A percentile compares a stretch with the other conserved stretches of the same genome.
These are phyloP conservation scores for Boechera retrofracta DNA, from an alignment of 345 rosid species.

Conservation along the genomic window DNA sequence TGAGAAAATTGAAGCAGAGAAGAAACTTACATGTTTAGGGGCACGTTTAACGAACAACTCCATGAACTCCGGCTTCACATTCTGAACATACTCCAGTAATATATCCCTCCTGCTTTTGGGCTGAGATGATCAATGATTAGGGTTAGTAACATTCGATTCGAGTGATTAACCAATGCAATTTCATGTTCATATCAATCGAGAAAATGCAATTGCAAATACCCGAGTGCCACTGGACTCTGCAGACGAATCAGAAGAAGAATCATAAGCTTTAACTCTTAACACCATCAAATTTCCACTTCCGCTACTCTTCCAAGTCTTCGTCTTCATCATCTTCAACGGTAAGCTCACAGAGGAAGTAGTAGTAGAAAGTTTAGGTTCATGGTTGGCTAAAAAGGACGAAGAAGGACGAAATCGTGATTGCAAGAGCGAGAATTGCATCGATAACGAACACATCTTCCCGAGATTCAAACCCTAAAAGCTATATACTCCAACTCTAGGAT, in stretches of 20 bases:
- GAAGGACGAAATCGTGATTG: slow-evolving; percentile 49
- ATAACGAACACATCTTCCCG: slow-evolving; percentile 59
- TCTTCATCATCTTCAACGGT: slow-evolving; percentile 40
- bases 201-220: slow-evolving; percentile 50
- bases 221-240: slow-evolving; percentile 67
- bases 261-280: slow-evolving; percentile 61
- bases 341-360: slow-evolving; percentile 51
- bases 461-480: neutral
- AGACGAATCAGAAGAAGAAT: slow-evolving; percentile 54
- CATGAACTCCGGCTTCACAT: slow-evolving; percentile 95
- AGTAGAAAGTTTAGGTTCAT: slow-evolving; percentile 44
- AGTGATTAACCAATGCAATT: neutral
- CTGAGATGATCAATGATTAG: slow-evolving; percentile 35
- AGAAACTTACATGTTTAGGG: slow-evolving; percentile 67
- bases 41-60: slow-evolving; percentile 91
- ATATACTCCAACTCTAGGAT: neutral
- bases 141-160: neutral
- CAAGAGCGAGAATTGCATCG: slow-evolving; percentile 51
- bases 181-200: neutral
- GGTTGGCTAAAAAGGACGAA: slow-evolving; percentile 33
- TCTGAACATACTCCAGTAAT: slow-evolving; percentile 89
- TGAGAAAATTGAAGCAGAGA: neutral
- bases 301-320: neutral
- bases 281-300: slow-evolving; percentile 39
- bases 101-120: slow-evolving; percentile 80